Percentiles rank a stretch among this genome's conserved stretches.
These are phyloP conservation scores for Nemania sp. DNA, from an alignment of 2,329 filamentous ascomycete genomes.

Conservation along the genomic window DNA sequence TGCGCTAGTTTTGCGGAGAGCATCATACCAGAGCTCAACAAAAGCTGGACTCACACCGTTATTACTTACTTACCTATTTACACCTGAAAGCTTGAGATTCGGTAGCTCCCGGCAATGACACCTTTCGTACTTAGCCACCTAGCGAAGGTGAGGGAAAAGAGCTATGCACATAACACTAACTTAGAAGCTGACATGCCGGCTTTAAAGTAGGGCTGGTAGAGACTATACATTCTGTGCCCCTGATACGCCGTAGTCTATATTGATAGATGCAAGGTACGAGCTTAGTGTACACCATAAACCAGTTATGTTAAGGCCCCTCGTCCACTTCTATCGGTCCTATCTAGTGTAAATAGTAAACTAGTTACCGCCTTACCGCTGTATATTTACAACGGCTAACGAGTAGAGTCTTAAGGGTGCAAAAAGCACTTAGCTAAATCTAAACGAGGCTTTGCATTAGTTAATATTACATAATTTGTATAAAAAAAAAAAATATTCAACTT, in stretches of 20 bases:
- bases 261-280: no score
- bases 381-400: no score
- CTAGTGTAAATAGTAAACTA: background rate
- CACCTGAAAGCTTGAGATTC: constrained; percentile 13
- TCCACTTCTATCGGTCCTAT: background rate
- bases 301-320: background rate
- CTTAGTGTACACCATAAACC: background rate
- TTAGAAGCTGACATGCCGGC: no score
- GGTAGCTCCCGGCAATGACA: constrained; percentile 1
- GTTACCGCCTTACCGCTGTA: no score
- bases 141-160: constrained; percentile 3
- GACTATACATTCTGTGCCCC: background rate
- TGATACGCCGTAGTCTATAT: background rate
- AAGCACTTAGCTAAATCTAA: no score
- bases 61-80: background rate
- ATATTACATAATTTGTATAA: no score
- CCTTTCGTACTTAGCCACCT: constrained; percentile 15
- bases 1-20: background rate
- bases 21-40: background rate
- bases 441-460: no score
- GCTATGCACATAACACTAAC: no score
- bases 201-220: no score
- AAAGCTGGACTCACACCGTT: no score
- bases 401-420: no score
- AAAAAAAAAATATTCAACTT: no score